Percentiles rank a stretch among this genome's conserved stretches.
Conservation (phyloP, 208 protist genomes). For the Wallacemonas sp. region DNA sequence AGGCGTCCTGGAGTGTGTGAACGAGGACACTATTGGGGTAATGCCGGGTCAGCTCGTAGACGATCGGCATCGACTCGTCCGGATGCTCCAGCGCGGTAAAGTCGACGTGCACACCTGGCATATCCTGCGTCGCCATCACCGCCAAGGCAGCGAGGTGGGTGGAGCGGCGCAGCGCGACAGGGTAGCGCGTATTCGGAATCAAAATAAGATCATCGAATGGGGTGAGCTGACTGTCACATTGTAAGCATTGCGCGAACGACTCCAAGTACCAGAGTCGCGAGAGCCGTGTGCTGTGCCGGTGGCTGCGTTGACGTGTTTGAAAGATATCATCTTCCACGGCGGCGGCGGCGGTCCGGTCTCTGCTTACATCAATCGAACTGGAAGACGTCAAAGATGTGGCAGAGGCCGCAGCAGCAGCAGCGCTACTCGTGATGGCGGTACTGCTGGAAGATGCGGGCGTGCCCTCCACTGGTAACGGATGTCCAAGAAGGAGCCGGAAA, state of each 20-base stretch:
- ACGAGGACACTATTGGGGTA: slow-evolving; percentile 83
- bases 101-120: slow-evolving; percentile 81
- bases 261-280: slow-evolving; percentile 64
- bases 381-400: background rate
- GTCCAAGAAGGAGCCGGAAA: slow-evolving; percentile 78
- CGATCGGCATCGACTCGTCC: slow-evolving; percentile 80
- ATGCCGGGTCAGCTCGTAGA: slow-evolving; percentile 71
- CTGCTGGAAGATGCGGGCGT: background rate
- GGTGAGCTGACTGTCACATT: slow-evolving; percentile 60
- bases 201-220: slow-evolving; percentile 89
- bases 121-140: slow-evolving; percentile 66
- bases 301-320: too few species aligned
- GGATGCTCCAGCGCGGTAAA: slow-evolving; percentile 89
- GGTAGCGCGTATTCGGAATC: slow-evolving; percentile 85
- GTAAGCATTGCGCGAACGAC: slow-evolving; percentile 60
- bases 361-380: too few species aligned
- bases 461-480: slow-evolving; percentile 16
- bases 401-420: background rate
- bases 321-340: too few species aligned
- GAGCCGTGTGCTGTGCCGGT: background rate
- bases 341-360: too few species aligned
- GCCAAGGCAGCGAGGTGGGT: slow-evolving; percentile 84
- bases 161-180: slow-evolving; percentile 71
- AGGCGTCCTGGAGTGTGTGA: slow-evolving; percentile 86
- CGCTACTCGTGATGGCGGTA: background rate